Evolutionary conservation across 345 rosid genomes (phyloP), one percentile per base, ranked within the genome.

Genomic region (Physaria fendleri): DNA sequence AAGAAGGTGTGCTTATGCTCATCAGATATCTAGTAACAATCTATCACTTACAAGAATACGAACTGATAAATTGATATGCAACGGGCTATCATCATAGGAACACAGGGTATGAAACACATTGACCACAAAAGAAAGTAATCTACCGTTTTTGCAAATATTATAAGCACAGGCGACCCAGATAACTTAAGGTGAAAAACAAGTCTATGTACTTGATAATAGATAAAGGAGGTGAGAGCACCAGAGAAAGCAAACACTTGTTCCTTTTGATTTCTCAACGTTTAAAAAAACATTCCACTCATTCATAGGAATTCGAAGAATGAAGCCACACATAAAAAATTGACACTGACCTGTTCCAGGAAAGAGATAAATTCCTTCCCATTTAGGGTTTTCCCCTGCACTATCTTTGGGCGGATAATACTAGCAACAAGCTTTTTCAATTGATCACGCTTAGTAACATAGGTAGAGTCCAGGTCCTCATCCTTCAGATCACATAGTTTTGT

Each of bases 401-500:
- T 71, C 84, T 94, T 94, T 54, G 99, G 97, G 24, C 73, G 96
- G 62, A 84, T 68, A 56, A 85, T 69, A 77, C 88, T 85, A 42
- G 83, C 69, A 61, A 94, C 96, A 33, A 94, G 73, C 56, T 79
- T 71, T 77, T 94, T 94, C 82, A 94, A 64, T 32, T 85, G 78
- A 21, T 90, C 92, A 72, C 88, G 84, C 76, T 65, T 94, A 71
- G 71, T 59, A 41, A 94, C 96, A 74, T 94, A 94, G 29, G 60
- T n/a, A 7, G 88, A 79, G 28, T 94, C 99, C 43, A 94, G 90
- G 30, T 94, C 92, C 61, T 69, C 83, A 74, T 94, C 99, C 75
- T 85, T 87, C 78, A 94, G 48, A 74, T 94, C 99, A 64, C 99
- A 94, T 40, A 94, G 96, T 81, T 85, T 94, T 24, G 99, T 94